These are phyloP conservation scores for Simplicillium aogashimaense DNA, from an alignment of 2,329 filamentous ascomycete species.

Conservation along the genomic window DNA sequence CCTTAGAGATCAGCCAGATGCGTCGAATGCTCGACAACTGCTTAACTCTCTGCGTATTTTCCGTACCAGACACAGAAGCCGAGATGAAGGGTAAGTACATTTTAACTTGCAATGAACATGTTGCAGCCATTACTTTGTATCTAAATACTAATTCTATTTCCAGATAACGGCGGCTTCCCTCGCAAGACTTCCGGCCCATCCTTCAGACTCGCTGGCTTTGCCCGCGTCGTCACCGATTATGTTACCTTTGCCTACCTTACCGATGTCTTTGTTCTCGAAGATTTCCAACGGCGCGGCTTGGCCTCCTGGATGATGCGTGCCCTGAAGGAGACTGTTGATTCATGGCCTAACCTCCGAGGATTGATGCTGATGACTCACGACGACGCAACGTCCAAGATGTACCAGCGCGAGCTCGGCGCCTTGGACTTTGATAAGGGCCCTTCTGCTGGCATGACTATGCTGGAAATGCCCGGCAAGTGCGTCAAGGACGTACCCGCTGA, in stretches of 20 bases:
- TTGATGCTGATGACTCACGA: slow-evolving; percentile 44
- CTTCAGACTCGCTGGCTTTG: slow-evolving; percentile 28
- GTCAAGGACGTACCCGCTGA: slow-evolving; percentile 22
- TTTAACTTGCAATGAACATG: no score
- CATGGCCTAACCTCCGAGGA: slow-evolving; percentile 50
- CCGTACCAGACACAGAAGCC: slow-evolving; percentile 24
- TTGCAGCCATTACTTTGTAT: slow-evolving; percentile 15
- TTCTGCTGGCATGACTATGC: slow-evolving; percentile 26
- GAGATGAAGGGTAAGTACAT: slow-evolving; percentile 28
- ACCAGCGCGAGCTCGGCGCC: slow-evolving; percentile 35
- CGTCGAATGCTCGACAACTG: slow-evolving; percentile 45
- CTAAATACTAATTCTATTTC: slow-evolving; percentile 6
- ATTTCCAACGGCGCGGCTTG: slow-evolving; percentile 51
- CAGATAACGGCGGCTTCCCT: slow-evolving; percentile 20
- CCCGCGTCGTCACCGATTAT: slow-evolving; percentile 58
- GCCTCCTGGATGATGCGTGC: slow-evolving; percentile 56
- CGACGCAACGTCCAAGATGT: slow-evolving; percentile 29
- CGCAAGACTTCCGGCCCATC: slow-evolving; percentile 18
- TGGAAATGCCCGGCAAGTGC: slow-evolving; percentile 28
- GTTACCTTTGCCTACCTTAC: slow-evolving; percentile 58
- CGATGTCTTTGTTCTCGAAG: slow-evolving; percentile 54
- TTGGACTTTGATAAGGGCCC: slow-evolving; percentile 31
- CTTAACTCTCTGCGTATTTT: slow-evolving; percentile 50
- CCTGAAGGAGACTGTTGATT: slow-evolving; percentile 43
- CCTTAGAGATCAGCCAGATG: slow-evolving; percentile 36